Conservation (phyloP, 176 grass and related monocot genomes). For the Metroxylon sagu region DNA sequence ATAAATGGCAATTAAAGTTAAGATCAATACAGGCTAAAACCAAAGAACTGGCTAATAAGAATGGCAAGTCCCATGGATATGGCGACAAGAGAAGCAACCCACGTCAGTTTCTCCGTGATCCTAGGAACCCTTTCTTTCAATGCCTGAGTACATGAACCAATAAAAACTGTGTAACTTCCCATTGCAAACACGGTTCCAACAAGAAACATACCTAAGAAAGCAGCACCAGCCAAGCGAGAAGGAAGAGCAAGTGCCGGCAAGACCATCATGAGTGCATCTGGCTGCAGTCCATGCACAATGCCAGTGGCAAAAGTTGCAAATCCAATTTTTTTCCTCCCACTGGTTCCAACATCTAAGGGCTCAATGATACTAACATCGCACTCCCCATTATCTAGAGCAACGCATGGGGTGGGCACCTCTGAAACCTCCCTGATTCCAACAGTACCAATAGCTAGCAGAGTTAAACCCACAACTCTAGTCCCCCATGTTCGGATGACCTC, state of each 20-base stretch:
- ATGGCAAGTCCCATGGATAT: conserved; percentile 81
- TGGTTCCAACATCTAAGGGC: conserved; percentile 12
- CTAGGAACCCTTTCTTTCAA: conserved; percentile 78
- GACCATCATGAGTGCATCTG: conserved; percentile 77
- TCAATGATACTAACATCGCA: conserved; percentile 14
- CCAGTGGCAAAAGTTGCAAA: conserved; percentile 86
- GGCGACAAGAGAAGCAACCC: conserved; percentile 78
- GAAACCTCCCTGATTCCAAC: conserved; percentile 68
- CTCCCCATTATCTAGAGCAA: conserved; percentile 40
- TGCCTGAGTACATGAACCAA: conserved; percentile 82
- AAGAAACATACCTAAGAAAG: conserved; percentile 84
- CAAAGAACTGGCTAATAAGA: conserved; percentile 74
- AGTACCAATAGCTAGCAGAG: conserved; percentile 52
- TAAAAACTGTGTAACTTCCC: conserved; percentile 85
- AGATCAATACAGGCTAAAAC: conserved; percentile 74
- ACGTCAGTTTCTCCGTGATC: conserved; percentile 94
- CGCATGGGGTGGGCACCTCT: conserved; percentile 34
- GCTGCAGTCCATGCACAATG: conserved; percentile 78
- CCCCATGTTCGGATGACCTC: conserved; percentile 80
- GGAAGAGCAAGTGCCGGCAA: conserved; percentile 80
- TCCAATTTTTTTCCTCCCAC: conserved; percentile 70
- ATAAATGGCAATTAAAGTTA: too few species aligned
- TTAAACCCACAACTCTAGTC: conserved; percentile 77
- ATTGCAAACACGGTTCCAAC: conserved; percentile 84
- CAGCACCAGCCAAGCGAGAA: conserved; percentile 67